These are phyloP conservation scores for Azolla pinnata DNA, from an alignment of 75 land plant genomes.

Conservation along the genomic window DNA sequence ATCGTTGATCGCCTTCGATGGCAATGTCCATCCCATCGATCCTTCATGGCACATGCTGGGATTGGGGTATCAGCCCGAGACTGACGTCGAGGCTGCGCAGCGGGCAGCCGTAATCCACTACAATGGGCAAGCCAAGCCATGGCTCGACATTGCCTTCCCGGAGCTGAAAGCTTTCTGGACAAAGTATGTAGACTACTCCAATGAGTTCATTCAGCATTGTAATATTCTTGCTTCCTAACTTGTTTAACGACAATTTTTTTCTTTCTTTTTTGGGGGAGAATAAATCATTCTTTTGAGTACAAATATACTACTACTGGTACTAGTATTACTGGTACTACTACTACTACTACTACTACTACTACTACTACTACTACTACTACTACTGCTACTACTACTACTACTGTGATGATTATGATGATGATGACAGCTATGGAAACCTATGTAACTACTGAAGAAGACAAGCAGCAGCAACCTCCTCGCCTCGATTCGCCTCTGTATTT, in stretches of 20 bases:
- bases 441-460: no score
- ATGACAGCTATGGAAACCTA: no score
- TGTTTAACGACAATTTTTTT: no score
- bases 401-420: no score
- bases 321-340: no score
- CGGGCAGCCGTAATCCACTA: slow-evolving; percentile 85
- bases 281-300: not conserved
- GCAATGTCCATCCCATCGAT: slow-evolving; percentile 75
- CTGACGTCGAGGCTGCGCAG: slow-evolving; percentile 39
- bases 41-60: slow-evolving; percentile 95
- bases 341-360: no score
- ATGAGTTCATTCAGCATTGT: slow-evolving; percentile 72
- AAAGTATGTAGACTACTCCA: slow-evolving; percentile 84
- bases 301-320: not conserved
- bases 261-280: not conserved
- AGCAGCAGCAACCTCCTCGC: no score
- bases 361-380: no score
- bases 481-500: no score
- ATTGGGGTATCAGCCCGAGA: slow-evolving; percentile 70
- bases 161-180: slow-evolving; percentile 90
- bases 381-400: no score
- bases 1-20: slow-evolving; percentile 85
- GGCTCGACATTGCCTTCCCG: slow-evolving; percentile 80
- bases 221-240: slow-evolving; percentile 60
- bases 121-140: slow-evolving; percentile 95